These are phyloP conservation scores for Pythium dissimile DNA, from an alignment of 352 stramenopile genomes.

Conservation along the genomic window DNA sequence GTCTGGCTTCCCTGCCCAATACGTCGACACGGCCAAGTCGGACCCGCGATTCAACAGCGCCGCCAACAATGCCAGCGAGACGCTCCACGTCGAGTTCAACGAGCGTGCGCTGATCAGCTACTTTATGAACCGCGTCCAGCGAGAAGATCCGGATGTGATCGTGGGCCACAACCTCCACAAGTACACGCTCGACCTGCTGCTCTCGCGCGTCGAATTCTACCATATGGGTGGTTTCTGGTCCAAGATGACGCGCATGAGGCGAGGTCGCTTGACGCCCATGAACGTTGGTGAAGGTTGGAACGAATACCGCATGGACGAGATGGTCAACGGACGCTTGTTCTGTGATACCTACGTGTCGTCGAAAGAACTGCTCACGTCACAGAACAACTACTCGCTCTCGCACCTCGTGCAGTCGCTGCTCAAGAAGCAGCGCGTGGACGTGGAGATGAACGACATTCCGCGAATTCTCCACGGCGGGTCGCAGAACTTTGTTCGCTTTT, in stretches of 20 bases:
- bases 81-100: constrained; percentile 70
- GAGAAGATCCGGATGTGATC: constrained; percentile 98
- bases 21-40: constrained; percentile 40
- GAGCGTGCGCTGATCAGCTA: constrained; percentile 85
- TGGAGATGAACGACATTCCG: constrained; percentile 96
- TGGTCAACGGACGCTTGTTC: constrained; percentile 94
- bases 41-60: constrained; percentile 63
- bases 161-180: constrained; percentile 98
- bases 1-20: constrained; percentile 53
- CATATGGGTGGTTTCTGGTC: constrained; percentile 85
- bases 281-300: constrained; percentile 86
- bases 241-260: constrained; percentile 77
- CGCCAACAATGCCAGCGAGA: constrained; percentile 50
- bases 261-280: constrained; percentile 69
- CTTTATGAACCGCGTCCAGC: constrained; percentile 90
- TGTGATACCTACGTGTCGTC: constrained; percentile 98
- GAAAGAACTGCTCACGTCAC: constrained; percentile 96
- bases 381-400: constrained; percentile 97
- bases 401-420: constrained; percentile 93
- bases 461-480: constrained; percentile 87
- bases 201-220: constrained; percentile 92
- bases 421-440: constrained; percentile 81
- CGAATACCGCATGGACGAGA: constrained; percentile 84
- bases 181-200: constrained; percentile 97
- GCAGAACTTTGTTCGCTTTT: constrained; percentile 91